A percentile compares a stretch with the other conserved stretches of the same genome.
Evolutionary conservation across 75 land plant genomes (phyloP).

Genomic region (Azolla pinnata): DNA sequence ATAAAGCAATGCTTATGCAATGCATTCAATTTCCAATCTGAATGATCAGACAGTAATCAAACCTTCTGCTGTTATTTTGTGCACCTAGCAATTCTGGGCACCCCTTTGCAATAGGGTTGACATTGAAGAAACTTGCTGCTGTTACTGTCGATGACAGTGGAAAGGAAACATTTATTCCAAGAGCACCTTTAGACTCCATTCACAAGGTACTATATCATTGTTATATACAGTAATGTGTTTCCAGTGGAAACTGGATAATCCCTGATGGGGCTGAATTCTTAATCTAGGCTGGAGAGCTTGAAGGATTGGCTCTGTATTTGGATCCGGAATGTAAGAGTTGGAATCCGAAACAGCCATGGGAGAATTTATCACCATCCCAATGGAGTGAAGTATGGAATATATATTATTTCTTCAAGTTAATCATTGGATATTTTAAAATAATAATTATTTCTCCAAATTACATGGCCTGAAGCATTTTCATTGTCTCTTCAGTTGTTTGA

Average conservation of each 20-base stretch:
- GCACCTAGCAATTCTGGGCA: slow-evolving; percentile 81
- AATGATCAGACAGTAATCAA: too few species aligned
- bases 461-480: background rate
- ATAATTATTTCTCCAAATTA: background rate
- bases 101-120: slow-evolving; percentile 86
- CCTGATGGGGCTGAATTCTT: background rate
- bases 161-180: slow-evolving; percentile 78
- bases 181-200: slow-evolving; percentile 71
- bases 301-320: slow-evolving; percentile 67
- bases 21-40: too few species aligned
- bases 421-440: background rate
- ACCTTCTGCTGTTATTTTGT: too few species aligned
- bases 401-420: too few species aligned
- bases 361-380: slow-evolving; percentile 64
- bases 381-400: slow-evolving; percentile 63
- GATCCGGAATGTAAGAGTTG: slow-evolving; percentile 76
- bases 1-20: too few species aligned
- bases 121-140: slow-evolving; percentile 78
- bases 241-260: background rate
- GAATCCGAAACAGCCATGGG: slow-evolving; percentile 65
- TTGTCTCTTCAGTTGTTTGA: slow-evolving; percentile 53
- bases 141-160: slow-evolving; percentile 90
- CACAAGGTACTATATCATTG: too few species aligned
- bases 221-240: too few species aligned
- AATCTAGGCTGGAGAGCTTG: slow-evolving; percentile 82